Base-by-base conservation (phyloP, 345 rosid genomes). In the Aethionema arabicum region DNA sequence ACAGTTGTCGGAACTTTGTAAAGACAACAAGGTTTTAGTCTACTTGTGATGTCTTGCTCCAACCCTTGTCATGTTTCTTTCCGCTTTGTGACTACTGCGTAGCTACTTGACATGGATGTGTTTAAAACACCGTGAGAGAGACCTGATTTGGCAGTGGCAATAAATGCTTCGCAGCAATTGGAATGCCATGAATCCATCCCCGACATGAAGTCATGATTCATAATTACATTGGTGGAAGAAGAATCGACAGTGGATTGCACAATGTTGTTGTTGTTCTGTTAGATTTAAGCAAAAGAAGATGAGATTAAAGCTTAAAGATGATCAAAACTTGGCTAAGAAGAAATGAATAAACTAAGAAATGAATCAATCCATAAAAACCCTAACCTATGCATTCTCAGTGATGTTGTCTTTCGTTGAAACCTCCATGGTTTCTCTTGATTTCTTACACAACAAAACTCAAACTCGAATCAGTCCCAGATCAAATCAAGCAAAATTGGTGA, bases 41-140 rank as follows among this genome's bases (percentile, higher is more conserved):
- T 83, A 62, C 66, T 65, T 21, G 99, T 87, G 61, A 90, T 87
- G 68, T 93, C 91, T 71, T 90, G 97, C 63, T 87, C 99, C 68
- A 93, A 77, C 27, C 97, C 99, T 66, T 93, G 97, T 97, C 97
- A 93, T 56, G 84, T 75, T 77, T 90, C 83, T 15, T 73, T 84
- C 42, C 99, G 74, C 59, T 87, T 81, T 4, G 80, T 74, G 61
- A 87, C 78, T 61, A 79, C 90, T 43, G 82, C 91, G 55, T 49
- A 80, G 52, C 45, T 70, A 51, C 84, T 68, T 0, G 69, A 83
- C 6, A 63, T 39, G 37, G 72, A 74, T 15, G 76, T 45, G 39
- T 72, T 27, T 42, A 76, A 43, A 68, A 66, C 78, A 83, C 76
- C 46, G 82, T 85, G 68, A 77, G 54, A 55, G 69, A 61, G 45